Base-by-base conservation (phyloP, 495 filamentous ascomycete genomes). In the Baudoinia panamericana region DNA sequence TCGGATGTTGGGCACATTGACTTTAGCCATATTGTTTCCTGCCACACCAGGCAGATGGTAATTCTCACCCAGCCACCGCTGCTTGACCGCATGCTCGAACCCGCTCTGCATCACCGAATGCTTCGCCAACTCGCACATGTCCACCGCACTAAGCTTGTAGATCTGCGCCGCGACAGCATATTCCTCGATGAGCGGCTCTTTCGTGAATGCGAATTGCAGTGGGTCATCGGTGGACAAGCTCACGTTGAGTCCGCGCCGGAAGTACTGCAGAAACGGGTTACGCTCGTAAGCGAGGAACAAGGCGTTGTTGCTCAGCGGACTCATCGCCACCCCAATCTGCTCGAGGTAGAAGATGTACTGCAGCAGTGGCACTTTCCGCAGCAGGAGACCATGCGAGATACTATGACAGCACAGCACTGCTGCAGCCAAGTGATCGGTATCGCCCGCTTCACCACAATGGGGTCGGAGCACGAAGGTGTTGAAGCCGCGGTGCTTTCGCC, bases 311-410 rank as follows among this genome's bases (percentile, higher is more conserved):
- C 84, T 93, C 22, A 97, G 74, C 19, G 90, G 90, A 8, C 90
- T 96, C 90, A 97, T 97, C 40, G 90, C 90, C 54, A 97, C 90
- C 40, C 90, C 90, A 46, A 97, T 95, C 55, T 93, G 86, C 52
- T 97, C 86, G 17, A 97, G 74, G 50, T 97, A 97, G 63, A 93
- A 97, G 36, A 96, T 78, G 60, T 97, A 97, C 55, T 97, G 90
- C 44, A 97, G 59, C 33, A 97, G 59, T 4, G 90, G 92, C 7
- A 96, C 86, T 55, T 97, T 97, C 24, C 92, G 76, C 24, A 97
- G 67, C 40, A 94, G 65, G 27, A 97, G 75, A 1, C 90, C 90
- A 57, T 97, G 90, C 55, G 82, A 94, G 60, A 97, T 97, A 55
- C 88, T 95, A 58, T 97, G 88, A 55, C 84, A 93, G 65, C 86